Conservation (phyloP, 1,284 basidiomycete species). For the Exobasidium rhododendri region DNA sequence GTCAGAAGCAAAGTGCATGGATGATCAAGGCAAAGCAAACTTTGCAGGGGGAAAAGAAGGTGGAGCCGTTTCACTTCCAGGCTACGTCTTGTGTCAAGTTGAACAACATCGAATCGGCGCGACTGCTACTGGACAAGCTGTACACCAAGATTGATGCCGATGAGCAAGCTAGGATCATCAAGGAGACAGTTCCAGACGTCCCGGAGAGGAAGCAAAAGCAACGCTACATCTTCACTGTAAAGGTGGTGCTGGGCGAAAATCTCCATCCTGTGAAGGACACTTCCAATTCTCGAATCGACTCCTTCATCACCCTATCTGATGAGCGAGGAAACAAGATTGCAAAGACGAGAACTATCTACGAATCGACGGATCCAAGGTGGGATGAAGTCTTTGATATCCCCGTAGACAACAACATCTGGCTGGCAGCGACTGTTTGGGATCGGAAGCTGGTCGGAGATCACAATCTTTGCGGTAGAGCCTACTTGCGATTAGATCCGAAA, state of each 20-base stretch:
- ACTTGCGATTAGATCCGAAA: conserved; percentile 84
- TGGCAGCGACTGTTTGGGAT: conserved; percentile 91
- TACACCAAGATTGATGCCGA: conserved; percentile 90
- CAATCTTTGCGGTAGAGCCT: conserved; percentile 84
- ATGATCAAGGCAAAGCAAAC: conserved; percentile 82
- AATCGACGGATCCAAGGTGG: conserved; percentile 85
- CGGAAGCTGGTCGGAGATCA: conserved; percentile 68
- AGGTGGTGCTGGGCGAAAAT: conserved; percentile 67
- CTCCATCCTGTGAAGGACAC: conserved; percentile 38
- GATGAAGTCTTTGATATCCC: conserved; percentile 95
- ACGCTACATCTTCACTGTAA: conserved; percentile 83
- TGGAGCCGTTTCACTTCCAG: conserved; percentile 90
- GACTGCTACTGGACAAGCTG: conserved; percentile 84
- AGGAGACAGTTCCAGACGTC: conserved; percentile 57
- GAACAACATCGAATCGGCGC: conserved; percentile 92
- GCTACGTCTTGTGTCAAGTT: conserved; percentile 88
- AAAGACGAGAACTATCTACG: conserved; percentile 94
- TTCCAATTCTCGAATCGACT: conserved; percentile 61
- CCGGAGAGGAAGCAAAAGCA: conserved; percentile 45
- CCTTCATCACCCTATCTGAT: conserved; percentile 91
- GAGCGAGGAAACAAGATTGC: conserved; percentile 83
- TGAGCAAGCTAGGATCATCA: conserved; percentile 68
- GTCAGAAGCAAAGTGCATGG: conserved; percentile 74
- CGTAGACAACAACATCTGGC: conserved; percentile 75
- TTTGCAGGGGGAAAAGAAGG: conserved; percentile 79